Percentiles rank a stretch among this genome's conserved stretches.
phyloP scores from a whole-genome alignment of 805 yeast genomes.

The Ogataea degrootiae region DNA sequence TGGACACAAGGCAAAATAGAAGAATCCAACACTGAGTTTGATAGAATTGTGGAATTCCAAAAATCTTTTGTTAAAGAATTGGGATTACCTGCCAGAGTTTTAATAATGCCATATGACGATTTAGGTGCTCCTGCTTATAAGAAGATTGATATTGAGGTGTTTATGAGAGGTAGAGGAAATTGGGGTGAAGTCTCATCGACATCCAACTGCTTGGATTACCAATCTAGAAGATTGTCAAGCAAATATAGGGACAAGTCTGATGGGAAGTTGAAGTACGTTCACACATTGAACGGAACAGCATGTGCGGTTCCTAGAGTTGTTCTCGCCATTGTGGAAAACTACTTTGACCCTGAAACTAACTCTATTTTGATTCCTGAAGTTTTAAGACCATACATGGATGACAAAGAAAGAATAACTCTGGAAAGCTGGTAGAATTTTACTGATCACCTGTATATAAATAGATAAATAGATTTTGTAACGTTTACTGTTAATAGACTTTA shows the following conservation, averaged over 20 bases:
- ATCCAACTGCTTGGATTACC: slow-evolving; percentile 90
- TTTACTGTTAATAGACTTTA: too few species aligned
- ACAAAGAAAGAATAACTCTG: slow-evolving; percentile 29
- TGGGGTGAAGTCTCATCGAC: slow-evolving; percentile 94
- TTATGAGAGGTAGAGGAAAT: slow-evolving; percentile 93
- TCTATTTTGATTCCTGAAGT: slow-evolving; percentile 62
- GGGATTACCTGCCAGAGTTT: slow-evolving; percentile 75
- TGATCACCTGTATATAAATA: background rate
- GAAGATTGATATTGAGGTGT: slow-evolving; percentile 91
- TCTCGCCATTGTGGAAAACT: slow-evolving; percentile 84
- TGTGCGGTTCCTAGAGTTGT: slow-evolving; percentile 92
- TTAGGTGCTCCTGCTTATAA: slow-evolving; percentile 90
- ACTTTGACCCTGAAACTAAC: slow-evolving; percentile 55
- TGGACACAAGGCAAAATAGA: slow-evolving; percentile 44
- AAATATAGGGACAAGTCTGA: slow-evolving; percentile 37
- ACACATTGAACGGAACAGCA: slow-evolving; percentile 93
- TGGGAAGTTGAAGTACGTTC: slow-evolving; percentile 46
- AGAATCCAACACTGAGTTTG: slow-evolving; percentile 45
- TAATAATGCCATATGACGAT: slow-evolving; percentile 87
- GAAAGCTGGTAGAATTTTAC: background rate
- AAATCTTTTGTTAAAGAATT: slow-evolving; percentile 55
- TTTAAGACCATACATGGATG: slow-evolving; percentile 70
- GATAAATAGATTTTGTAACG: background rate
- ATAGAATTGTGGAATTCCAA: slow-evolving; percentile 61
- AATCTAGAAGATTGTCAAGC: slow-evolving; percentile 77